Evolutionary conservation across 371 early-diverging fungal genomes (phyloP).

Genomic region (Lichtheimia corymbifera): DNA sequence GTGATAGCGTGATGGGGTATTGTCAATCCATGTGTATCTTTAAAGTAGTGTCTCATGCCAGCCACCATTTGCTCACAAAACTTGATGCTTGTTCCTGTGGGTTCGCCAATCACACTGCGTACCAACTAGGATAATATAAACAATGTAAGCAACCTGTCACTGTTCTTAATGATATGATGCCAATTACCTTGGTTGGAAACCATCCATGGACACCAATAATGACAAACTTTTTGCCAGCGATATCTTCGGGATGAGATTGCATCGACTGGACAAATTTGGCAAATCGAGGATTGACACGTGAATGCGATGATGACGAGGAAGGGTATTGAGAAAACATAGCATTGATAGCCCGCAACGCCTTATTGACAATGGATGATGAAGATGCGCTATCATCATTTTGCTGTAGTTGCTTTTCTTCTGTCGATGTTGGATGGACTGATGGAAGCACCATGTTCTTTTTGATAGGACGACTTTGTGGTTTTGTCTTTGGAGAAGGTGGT

Average conservation of each 20-base stretch:
- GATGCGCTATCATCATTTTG: background rate
- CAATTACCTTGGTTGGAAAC: constrained; percentile 73
- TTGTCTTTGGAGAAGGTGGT: background rate
- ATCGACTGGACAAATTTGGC: constrained; percentile 34
- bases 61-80: constrained; percentile 87
- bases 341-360: constrained; percentile 23
- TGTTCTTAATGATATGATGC: background rate
- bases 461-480: background rate
- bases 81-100: constrained; percentile 86
- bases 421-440: constrained; percentile 2
- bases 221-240: constrained; percentile 49
- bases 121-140: constrained; percentile 37
- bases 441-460: constrained; percentile 20
- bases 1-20: constrained; percentile 66
- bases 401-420: background rate
- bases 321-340: constrained; percentile 18
- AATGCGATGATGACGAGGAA: background rate
- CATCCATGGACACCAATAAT: constrained; percentile 90
- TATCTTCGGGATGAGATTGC: constrained; percentile 21
- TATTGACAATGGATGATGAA: constrained; percentile 12
- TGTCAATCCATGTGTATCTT: constrained; percentile 57
- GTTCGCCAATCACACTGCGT: constrained; percentile 86
- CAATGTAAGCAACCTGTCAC: background rate
- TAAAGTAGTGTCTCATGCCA: constrained; percentile 63
- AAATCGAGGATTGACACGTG: constrained; percentile 8